Conservation (phyloP, 768 basidiomycete species). For the Fomitopsis pulvina region DNA sequence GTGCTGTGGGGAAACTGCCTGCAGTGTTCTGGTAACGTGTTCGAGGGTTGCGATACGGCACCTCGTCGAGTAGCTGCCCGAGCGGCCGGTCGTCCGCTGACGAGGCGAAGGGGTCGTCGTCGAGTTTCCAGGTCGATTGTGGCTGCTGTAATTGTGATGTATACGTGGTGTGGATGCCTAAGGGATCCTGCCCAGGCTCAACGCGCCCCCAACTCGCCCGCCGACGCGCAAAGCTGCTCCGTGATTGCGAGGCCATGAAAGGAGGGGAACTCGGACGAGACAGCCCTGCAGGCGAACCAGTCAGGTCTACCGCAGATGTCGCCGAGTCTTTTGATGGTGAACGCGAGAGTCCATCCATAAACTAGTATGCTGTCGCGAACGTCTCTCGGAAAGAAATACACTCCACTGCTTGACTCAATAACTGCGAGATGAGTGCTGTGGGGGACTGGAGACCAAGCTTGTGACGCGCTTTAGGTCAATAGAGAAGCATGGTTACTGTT, state of each 20-base stretch:
- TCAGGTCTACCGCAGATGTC: slow-evolving; percentile 52
- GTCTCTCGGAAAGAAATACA: background rate
- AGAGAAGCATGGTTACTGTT: too few species aligned
- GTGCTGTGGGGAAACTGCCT: slow-evolving; percentile 35
- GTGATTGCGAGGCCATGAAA: slow-evolving; percentile 28
- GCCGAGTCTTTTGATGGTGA: slow-evolving; percentile 25
- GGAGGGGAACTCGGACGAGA: slow-evolving; percentile 51
- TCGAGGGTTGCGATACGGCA: slow-evolving; percentile 14
- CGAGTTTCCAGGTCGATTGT: slow-evolving; percentile 18
- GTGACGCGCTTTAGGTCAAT: too few species aligned
- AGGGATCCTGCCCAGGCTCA: slow-evolving; percentile 41
- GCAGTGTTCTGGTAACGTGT: slow-evolving; percentile 12
- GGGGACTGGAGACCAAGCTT: too few species aligned
- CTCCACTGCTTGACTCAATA: too few species aligned
- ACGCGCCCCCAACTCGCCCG: slow-evolving; percentile 52
- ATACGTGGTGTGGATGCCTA: slow-evolving; percentile 31
- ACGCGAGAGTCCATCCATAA: background rate
- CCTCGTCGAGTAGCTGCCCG: slow-evolving; percentile 24
- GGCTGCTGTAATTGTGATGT: slow-evolving; percentile 18
- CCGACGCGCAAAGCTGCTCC: slow-evolving; percentile 35
- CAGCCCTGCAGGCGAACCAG: slow-evolving; percentile 39
- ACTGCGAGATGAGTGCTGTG: too few species aligned
- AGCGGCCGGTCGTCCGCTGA: slow-evolving; percentile 31
- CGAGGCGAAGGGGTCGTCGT: slow-evolving; percentile 47
- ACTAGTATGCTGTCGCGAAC: background rate